Evolutionary conservation across 768 basidiomycete genomes (phyloP), one percentile per base, ranked within the genome.

Genomic region (Auricularia auricula-judae): DNA sequence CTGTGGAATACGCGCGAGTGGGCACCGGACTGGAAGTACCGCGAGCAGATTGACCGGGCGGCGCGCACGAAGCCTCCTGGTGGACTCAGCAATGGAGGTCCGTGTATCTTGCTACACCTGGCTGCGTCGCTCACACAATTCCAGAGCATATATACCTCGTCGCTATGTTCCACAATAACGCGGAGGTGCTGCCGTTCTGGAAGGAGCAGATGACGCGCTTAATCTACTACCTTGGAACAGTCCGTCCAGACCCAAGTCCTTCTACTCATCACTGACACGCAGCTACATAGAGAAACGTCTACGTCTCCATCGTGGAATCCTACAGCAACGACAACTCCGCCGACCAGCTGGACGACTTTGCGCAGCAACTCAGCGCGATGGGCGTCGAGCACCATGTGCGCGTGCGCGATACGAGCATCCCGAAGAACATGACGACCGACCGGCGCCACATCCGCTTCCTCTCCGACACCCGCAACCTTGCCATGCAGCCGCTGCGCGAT

Each of bases 241-340:
- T 59, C 8, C 14, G 56, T 35, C 14, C 5, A 14, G 11, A 11
- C 43, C 18, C 43, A 56, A 14, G 12, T 14, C 5, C 4, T 21
- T 12, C 56, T 29, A 18, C 23, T 59, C 56, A 59, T 33, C 29
- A 4, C 56, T 23, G 16, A 33, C 56, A 59, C 18, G 7, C 7
- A 18, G n/a, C 29, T 54, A 14, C 39, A 12, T 18, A 59, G 56
- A 75, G 76, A 64, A 79, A 80, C 43, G 76, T 78, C 44, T 80
- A 74, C 62, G 74, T 76, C n/a, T 79, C 76, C 39, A 68, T 79
- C 60, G 70, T 79, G 63, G 79, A 80, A 69, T 77, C 76, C 36
- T 70, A 75, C 62, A 77, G 74, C 44, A 64, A 42, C 35, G 77
- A 79, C 66, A 43, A 62, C 34, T 74, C 75, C 0, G 71, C 75